These are phyloP conservation scores for Termitomyces sp. DNA, from an alignment of 768 basidiomycete species.

Conservation along the genomic window DNA sequence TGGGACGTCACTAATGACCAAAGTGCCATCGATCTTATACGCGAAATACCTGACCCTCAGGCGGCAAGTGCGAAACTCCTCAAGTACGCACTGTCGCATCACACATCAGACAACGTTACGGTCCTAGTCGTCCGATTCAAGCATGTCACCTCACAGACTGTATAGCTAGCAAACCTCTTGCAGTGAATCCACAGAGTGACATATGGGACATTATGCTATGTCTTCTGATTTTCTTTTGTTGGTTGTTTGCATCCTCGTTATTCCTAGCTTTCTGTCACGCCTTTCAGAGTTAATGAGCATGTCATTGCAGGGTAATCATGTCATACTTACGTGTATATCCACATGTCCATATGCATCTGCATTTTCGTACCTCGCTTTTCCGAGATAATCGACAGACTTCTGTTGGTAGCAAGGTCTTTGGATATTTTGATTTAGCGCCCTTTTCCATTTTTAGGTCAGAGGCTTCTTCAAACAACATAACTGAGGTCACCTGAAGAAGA, in stretches of 20 bases:
- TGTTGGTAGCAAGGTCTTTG: neutral
- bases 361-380: neutral
- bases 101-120: slow-evolving; percentile 94
- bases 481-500: too few species aligned
- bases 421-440: neutral
- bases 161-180: neutral
- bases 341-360: neutral
- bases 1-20: slow-evolving; percentile 97
- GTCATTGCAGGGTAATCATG: neutral
- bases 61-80: slow-evolving; percentile 70
- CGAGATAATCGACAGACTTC: too few species aligned
- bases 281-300: neutral
- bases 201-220: neutral
- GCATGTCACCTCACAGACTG: slow-evolving; percentile 21
- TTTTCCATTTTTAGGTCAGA: too few species aligned
- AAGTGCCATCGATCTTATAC: slow-evolving; percentile 80
- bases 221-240: neutral
- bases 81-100: slow-evolving; percentile 79
- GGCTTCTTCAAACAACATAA: too few species aligned
- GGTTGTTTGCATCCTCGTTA: neutral
- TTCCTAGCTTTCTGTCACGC: neutral
- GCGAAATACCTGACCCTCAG: slow-evolving; percentile 70
- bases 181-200: neutral
- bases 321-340: neutral
- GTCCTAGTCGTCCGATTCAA: slow-evolving; percentile 86